These are phyloP conservation scores for Kodamaea sp. DNA, from an alignment of 1,139 yeast species.

Conservation along the genomic window DNA sequence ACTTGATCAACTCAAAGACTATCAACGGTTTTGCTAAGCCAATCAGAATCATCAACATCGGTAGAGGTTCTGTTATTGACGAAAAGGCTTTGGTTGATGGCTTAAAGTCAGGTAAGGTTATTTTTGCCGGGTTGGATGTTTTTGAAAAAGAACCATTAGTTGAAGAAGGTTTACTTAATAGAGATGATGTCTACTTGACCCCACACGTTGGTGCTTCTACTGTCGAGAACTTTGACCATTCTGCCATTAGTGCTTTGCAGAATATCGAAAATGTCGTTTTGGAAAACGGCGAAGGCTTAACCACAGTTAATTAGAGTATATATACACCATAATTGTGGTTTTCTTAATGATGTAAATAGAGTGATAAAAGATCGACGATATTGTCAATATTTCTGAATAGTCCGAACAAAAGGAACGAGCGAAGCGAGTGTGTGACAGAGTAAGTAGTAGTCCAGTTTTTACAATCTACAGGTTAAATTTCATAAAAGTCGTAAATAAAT, in stretches of 20 bases:
- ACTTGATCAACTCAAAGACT: conserved; percentile 15
- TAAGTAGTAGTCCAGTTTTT: too few species aligned
- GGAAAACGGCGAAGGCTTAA: conserved; percentile 29
- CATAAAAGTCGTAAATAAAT: too few species aligned
- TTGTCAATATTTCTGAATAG: too few species aligned
- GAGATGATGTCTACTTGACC: conserved; percentile 23
- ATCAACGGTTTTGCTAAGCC: conserved; percentile 17
- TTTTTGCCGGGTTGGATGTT: conserved; percentile 26
- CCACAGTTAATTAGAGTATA: conserved; percentile 31
- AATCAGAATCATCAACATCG: conserved; percentile 22
- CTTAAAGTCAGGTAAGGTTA: conserved; percentile 20
- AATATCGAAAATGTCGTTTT: conserved; percentile 43
- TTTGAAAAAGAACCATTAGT: conserved; percentile 23
- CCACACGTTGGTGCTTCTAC: conserved; percentile 26
- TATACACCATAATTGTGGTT: neutral
- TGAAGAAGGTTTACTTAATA: conserved; percentile 19
- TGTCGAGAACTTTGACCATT: conserved; percentile 22
- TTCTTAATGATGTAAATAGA: neutral
- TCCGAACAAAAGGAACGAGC: too few species aligned
- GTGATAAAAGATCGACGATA: too few species aligned
- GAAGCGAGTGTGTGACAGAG: too few species aligned
- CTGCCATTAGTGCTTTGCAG: conserved; percentile 25
- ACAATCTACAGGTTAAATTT: too few species aligned
- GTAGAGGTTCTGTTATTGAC: conserved; percentile 23
- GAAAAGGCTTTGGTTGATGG: conserved; percentile 25